Evolutionary conservation across 768 basidiomycete genomes (phyloP).

Genomic region (Hypsizygus marmoreus): DNA sequence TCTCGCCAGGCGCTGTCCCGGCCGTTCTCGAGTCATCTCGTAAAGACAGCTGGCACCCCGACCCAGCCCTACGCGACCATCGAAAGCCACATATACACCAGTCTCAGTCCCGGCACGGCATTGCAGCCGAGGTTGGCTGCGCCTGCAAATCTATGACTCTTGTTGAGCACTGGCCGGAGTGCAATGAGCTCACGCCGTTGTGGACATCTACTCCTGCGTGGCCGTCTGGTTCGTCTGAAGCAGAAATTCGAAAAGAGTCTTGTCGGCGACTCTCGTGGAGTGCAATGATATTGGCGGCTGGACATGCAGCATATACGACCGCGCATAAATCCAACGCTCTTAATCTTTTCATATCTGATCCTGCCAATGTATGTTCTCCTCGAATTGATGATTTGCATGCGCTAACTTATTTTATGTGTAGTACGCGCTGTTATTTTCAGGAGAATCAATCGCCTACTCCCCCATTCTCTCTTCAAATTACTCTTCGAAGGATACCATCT

Average conservation of each 20-base stretch:
- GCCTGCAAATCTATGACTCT: conserved; percentile 54
- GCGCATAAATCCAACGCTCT: conserved; percentile 40
- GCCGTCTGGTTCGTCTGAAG: conserved; percentile 57
- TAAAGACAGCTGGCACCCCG: conserved; percentile 21
- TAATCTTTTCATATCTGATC: conserved; percentile 61
- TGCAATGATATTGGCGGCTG: conserved; percentile 61
- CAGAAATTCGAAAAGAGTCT: conserved; percentile 69
- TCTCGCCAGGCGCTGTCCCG: conserved; percentile 53
- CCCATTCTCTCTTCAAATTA: conserved; percentile 24
- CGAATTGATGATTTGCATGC: conserved; percentile 1
- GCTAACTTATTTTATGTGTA: conserved; percentile 26
- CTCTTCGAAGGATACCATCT: conserved; percentile 66
- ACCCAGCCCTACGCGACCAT: conserved; percentile 12
- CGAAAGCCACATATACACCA: not conserved
- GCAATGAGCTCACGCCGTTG: conserved; percentile 54
- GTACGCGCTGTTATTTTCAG: conserved; percentile 76
- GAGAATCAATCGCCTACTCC: conserved; percentile 55
- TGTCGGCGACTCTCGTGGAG: conserved; percentile 78
- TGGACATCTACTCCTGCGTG: conserved; percentile 71
- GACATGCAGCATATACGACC: conserved; percentile 60
- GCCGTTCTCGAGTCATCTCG: conserved; percentile 28
- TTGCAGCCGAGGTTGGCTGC: conserved; percentile 34
- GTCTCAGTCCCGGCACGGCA: conserved; percentile 9
- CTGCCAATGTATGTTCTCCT: conserved; percentile 59
- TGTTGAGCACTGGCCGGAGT: conserved; percentile 49